These are phyloP conservation scores for Trametes maxima DNA, from an alignment of 768 basidiomycete species.

Conservation along the genomic window DNA sequence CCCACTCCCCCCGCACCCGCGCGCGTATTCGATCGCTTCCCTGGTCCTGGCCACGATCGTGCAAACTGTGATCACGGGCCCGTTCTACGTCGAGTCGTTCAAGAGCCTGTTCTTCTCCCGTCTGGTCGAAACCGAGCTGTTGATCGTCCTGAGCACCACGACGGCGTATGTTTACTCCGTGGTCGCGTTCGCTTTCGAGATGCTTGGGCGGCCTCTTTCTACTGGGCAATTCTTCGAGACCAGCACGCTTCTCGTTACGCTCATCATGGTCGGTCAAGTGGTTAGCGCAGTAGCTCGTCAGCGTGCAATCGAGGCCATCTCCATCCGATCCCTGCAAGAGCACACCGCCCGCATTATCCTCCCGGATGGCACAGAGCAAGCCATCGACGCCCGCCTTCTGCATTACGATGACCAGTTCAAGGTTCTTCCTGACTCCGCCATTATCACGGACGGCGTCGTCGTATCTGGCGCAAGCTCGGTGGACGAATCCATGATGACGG, in stretches of 20 bases:
- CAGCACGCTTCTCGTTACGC: conserved; percentile 42
- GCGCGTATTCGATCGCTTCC: conserved; percentile 39
- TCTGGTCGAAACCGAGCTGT: conserved; percentile 41
- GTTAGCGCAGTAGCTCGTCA: conserved; percentile 42
- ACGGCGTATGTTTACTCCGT: conserved; percentile 45
- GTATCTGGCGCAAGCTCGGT: conserved; percentile 38
- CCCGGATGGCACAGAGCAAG: conserved; percentile 23
- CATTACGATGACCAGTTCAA: conserved; percentile 41
- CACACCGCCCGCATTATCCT: conserved; percentile 36
- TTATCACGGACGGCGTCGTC: conserved; percentile 45
- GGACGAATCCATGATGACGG: conserved; percentile 48
- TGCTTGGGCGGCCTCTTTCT: conserved; percentile 34
- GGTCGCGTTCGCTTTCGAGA: conserved; percentile 40
- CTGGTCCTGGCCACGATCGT: conserved; percentile 43
- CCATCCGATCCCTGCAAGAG: conserved; percentile 39
- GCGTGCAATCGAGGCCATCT: conserved; percentile 37
- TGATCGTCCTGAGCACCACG: conserved; percentile 42
- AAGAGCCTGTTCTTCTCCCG: conserved; percentile 40
- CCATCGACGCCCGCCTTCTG: conserved; percentile 36
- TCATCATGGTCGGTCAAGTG: conserved; percentile 45
- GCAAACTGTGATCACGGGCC: conserved; percentile 38
- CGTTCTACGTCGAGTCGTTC: conserved; percentile 39
- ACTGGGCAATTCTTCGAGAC: conserved; percentile 46
- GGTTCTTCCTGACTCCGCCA: conserved; percentile 36
- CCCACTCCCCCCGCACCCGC: conserved; percentile 35